Evolutionary conservation across 345 rosid species (phyloP).

Genomic region (Leavenworthia alabamica): DNA sequence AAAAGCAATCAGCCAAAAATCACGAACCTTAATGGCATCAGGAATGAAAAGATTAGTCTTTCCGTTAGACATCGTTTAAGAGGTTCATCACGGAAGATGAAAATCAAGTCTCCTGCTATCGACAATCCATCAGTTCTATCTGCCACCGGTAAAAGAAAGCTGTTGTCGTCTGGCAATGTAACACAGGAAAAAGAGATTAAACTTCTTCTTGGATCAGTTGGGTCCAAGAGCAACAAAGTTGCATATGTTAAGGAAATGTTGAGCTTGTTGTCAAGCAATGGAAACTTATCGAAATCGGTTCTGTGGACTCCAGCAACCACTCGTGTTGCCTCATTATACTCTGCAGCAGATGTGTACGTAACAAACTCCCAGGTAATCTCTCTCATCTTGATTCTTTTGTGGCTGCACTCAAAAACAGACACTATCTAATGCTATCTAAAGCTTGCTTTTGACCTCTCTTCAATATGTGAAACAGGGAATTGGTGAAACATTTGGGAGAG

Average conservation of each 20-base stretch:
- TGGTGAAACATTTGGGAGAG: conserved; percentile 98
- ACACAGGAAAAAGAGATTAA: conserved; percentile 44
- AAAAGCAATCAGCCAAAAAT: conserved; percentile 30
- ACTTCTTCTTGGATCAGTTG: conserved; percentile 92
- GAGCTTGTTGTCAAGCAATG: conserved; percentile 48
- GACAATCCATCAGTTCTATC: conserved; percentile 24
- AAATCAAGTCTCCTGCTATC: conserved; percentile 10
- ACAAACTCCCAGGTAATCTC: conserved; percentile 77
- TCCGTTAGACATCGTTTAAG: conserved; percentile 51
- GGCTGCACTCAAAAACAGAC: not conserved
- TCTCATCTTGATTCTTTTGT: conserved; percentile 3
- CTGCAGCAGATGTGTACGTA: conserved; percentile 91
- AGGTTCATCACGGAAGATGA: conserved; percentile 47
- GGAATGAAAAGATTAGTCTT: conserved; percentile 32
- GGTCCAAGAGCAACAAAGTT: conserved; percentile 93
- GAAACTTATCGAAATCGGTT: conserved; percentile 57
- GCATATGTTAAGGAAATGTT: conserved; percentile 69
- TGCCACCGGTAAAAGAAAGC: conserved; percentile 31
- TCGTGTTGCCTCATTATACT: conserved; percentile 78
- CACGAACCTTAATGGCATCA: conserved; percentile 29
- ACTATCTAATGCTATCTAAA: not conserved
- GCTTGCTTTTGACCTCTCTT: not conserved
- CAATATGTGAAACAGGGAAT: conserved; percentile 46
- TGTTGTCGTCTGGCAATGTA: conserved; percentile 30
- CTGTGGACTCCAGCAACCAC: conserved; percentile 87